phyloP scores from a whole-genome alignment of 2,329 filamentous ascomycete species.

The Trichoderma hamatum region DNA sequence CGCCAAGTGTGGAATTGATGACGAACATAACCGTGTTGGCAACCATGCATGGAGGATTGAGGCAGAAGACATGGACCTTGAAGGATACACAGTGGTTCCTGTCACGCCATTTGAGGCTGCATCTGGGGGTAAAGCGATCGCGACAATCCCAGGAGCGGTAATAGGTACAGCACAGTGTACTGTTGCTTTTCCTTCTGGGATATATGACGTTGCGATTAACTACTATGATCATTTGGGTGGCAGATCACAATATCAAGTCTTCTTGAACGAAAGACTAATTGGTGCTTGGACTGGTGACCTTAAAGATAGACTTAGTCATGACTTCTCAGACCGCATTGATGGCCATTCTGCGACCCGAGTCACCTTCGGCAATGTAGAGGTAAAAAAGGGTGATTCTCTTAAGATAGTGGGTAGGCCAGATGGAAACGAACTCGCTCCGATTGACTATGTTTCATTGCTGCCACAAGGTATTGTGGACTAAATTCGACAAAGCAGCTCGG shows the following conservation, averaged over 20 bases:
- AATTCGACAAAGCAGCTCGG: not conserved
- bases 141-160: not conserved
- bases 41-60: not conserved
- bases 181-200: not conserved
- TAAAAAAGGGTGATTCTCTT: not conserved
- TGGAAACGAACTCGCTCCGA: not conserved
- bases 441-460: constrained; percentile 1
- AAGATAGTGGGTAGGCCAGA: not conserved
- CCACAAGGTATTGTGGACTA: not conserved
- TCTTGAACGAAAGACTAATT: not conserved
- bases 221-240: not conserved
- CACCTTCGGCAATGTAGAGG: not conserved
- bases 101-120: constrained; percentile 7
- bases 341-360: not conserved
- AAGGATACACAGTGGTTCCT: not conserved
- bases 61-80: not conserved
- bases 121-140: not conserved
- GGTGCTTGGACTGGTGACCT: not conserved
- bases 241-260: not conserved
- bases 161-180: not conserved
- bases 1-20: not conserved
- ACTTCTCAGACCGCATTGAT: not conserved
- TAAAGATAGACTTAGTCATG: not conserved
- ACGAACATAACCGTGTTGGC: not conserved
- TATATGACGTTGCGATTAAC: not conserved